Conservation (phyloP, 1,139 yeast genomes). For the Taiozyma sp. region DNA sequence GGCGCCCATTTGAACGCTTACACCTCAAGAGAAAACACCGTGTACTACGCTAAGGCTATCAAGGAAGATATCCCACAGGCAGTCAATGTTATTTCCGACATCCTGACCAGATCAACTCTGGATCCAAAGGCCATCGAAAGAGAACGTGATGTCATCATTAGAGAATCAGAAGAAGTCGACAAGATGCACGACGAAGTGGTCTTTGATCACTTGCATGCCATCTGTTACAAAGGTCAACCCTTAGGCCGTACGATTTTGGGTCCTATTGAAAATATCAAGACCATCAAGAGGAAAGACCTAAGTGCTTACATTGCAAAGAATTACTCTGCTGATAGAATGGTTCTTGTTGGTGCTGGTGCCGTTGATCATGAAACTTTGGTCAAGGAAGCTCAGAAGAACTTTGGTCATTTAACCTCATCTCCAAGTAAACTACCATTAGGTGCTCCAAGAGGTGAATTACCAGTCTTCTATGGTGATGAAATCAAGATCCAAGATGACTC, state of each 20-base stretch:
- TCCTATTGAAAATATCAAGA: constrained; percentile 82
- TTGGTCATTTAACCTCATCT: constrained; percentile 71
- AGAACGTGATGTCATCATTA: constrained; percentile 91
- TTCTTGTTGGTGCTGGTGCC: constrained; percentile 91
- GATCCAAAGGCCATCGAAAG: constrained; percentile 86
- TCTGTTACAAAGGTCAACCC: constrained; percentile 87
- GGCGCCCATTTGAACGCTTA: constrained; percentile 98
- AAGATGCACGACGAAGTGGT: constrained; percentile 98
- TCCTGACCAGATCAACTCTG: constrained; percentile 78
- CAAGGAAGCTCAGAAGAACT: constrained; percentile 65
- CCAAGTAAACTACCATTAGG: constrained; percentile 65
- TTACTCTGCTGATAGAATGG: constrained; percentile 97
- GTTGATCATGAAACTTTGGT: constrained; percentile 86
- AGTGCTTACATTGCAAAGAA: constrained; percentile 76
- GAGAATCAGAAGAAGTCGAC: constrained; percentile 97
- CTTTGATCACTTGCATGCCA: constrained; percentile 93
- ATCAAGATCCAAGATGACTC: constrained; percentile 78
- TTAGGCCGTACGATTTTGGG: constrained; percentile 97
- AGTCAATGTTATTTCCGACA: constrained; percentile 85
- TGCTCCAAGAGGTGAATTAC: constrained; percentile 71
- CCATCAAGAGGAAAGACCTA: constrained; percentile 74
- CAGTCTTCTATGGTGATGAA: constrained; percentile 83
- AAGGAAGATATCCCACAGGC: constrained; percentile 78
- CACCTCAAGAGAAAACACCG: constrained; percentile 96
- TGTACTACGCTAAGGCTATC: constrained; percentile 88